Conservation (phyloP, 176 grass and related monocot genomes). For the Avena insularis region DNA sequence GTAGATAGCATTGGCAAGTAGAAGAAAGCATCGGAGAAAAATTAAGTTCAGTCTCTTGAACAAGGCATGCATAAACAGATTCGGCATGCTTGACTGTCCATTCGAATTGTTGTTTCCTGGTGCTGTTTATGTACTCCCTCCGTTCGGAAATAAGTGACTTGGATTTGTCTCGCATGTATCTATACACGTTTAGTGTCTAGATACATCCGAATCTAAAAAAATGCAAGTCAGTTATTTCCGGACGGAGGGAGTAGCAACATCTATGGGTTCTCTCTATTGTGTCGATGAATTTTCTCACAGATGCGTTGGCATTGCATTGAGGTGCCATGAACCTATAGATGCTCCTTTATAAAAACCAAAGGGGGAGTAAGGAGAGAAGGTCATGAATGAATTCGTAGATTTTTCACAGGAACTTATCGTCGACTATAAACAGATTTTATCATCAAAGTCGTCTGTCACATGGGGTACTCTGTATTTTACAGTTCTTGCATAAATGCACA, state of each 20-base stretch:
- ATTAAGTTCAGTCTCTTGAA: background rate
- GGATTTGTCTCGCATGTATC: too few relatives aligned
- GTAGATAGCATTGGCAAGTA: background rate
- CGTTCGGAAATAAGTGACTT: too few relatives aligned
- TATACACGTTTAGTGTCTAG: too few relatives aligned
- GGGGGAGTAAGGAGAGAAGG: background rate
- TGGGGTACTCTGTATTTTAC: background rate
- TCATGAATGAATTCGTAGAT: background rate
- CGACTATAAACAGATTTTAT: background rate
- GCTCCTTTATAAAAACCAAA: slow-evolving; percentile 12
- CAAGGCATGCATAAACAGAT: background rate
- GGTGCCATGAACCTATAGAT: background rate
- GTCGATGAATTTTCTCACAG: background rate
- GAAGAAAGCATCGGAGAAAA: too few relatives aligned
- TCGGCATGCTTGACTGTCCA: background rate
- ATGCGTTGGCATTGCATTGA: background rate
- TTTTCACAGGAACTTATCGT: background rate
- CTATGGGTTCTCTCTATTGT: background rate
- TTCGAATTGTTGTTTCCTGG: background rate
- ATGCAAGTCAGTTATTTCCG: too few relatives aligned
- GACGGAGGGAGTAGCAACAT: background rate
- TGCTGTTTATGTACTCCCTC: background rate
- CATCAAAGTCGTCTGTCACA: background rate
- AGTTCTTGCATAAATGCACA: background rate
- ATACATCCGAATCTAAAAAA: too few relatives aligned